Evolutionary conservation across 179 eudicot genomes (phyloP).

Genomic region (Spinacia oleracea): DNA sequence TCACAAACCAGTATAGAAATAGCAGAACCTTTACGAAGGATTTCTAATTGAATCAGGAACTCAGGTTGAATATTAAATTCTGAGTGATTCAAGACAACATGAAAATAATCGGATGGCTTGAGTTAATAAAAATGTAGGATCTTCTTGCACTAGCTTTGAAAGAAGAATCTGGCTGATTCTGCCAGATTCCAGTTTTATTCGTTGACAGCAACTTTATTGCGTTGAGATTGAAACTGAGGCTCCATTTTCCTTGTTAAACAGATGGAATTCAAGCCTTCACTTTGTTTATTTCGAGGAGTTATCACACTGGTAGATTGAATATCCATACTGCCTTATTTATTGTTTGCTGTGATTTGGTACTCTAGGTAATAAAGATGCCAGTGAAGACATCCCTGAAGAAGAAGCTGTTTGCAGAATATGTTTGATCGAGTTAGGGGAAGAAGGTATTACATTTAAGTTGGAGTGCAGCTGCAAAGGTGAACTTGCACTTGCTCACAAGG

Average conservation of each 20-base stretch:
- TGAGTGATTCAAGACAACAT: too few relatives aligned
- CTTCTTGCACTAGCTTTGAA: too few relatives aligned
- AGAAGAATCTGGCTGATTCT: too few relatives aligned
- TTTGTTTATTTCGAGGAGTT: not conserved
- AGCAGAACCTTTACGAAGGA: too few relatives aligned
- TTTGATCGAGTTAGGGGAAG: slow-evolving; percentile 76
- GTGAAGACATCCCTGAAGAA: slow-evolving; percentile 91
- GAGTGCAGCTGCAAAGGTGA: slow-evolving; percentile 49
- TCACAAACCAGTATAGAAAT: too few relatives aligned
- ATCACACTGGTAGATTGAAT: not conserved
- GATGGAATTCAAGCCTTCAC: not conserved
- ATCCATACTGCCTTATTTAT: not conserved
- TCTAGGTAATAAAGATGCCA: slow-evolving; percentile 30
- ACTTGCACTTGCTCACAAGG: slow-evolving; percentile 43
- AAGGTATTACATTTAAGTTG: slow-evolving; percentile 63
- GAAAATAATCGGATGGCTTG: too few relatives aligned
- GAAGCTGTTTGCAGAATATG: slow-evolving; percentile 97
- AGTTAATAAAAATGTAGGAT: too few relatives aligned
- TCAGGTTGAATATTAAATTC: too few relatives aligned
- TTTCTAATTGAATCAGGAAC: too few relatives aligned
- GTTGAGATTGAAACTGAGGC: too few relatives aligned
- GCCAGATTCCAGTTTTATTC: too few relatives aligned
- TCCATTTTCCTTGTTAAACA: not conserved
- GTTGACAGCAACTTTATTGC: too few relatives aligned
- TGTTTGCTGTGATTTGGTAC: not conserved